These are phyloP conservation scores for Cronartium quercuum DNA, from an alignment of 1,284 basidiomycete species.

Conservation along the genomic window DNA sequence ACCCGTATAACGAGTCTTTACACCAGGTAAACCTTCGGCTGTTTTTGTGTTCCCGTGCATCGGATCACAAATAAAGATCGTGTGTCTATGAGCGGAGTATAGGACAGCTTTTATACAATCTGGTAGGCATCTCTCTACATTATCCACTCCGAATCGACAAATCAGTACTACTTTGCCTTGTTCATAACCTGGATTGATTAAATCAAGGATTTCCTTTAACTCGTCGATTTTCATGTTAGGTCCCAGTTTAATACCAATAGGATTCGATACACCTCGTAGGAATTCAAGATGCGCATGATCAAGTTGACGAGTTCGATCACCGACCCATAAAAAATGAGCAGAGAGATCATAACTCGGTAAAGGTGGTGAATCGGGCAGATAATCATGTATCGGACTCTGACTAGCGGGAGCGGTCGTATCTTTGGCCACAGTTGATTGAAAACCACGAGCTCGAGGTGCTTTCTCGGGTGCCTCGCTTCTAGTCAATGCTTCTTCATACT, in stretches of 20 bases:
- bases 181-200: conserved; percentile 79
- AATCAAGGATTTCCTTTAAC: conserved; percentile 69
- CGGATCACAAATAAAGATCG: conserved; percentile 88
- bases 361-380: conserved; percentile 18
- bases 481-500: conserved; percentile 88
- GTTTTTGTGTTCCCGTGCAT: conserved; percentile 75
- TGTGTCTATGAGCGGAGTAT: conserved; percentile 61
- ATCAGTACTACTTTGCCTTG: conserved; percentile 81
- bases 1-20: conserved; percentile 50
- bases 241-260: conserved; percentile 93
- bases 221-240: conserved; percentile 76
- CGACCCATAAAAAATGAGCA: conserved; percentile 94
- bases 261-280: conserved; percentile 88
- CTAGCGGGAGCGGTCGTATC: conserved; percentile 43
- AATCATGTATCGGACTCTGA: conserved; percentile 34
- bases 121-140: conserved; percentile 52
- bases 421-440: conserved; percentile 10
- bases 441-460: conserved; percentile 8
- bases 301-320: conserved; percentile 89
- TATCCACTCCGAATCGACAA: conserved; percentile 78
- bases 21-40: conserved; percentile 44
- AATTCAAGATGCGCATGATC: conserved; percentile 84
- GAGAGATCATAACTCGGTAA: conserved; percentile 66
- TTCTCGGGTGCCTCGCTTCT: conserved; percentile 49
- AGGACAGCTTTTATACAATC: conserved; percentile 79